phyloP scores from a whole-genome alignment of 2,329 filamentous ascomycete genomes.

The Fusarium palustre region DNA sequence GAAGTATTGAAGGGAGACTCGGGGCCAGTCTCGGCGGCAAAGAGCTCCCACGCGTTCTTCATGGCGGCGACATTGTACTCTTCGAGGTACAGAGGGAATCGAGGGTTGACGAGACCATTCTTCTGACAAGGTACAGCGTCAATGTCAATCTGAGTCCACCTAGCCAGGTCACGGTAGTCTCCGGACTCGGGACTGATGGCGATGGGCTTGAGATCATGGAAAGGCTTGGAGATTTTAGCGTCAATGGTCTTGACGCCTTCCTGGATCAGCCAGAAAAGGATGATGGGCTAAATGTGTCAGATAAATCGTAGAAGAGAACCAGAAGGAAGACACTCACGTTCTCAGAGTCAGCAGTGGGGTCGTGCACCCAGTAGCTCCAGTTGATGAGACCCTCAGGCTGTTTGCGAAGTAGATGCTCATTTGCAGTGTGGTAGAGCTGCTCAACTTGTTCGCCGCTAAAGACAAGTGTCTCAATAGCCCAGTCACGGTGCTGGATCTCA shows the following conservation, averaged over 20 bases:
- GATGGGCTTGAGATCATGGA: constrained; percentile 57
- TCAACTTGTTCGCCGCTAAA: constrained; percentile 64
- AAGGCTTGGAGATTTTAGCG: constrained; percentile 56
- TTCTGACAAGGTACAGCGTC: constrained; percentile 40
- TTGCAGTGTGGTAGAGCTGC: constrained; percentile 59
- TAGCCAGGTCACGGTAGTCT: constrained; percentile 40
- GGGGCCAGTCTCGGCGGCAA: constrained; percentile 22
- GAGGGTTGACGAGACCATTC: constrained; percentile 42
- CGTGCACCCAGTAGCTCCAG: constrained; percentile 62
- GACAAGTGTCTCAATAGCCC: constrained; percentile 53
- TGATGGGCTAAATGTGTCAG: constrained; percentile 51
- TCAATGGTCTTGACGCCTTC: constrained; percentile 58
- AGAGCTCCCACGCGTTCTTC: constrained; percentile 34
- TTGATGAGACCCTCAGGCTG: constrained; percentile 60
- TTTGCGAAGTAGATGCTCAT: constrained; percentile 57
- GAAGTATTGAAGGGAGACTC: constrained; percentile 38
- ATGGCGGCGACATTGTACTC: constrained; percentile 35
- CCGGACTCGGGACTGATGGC: constrained; percentile 43
- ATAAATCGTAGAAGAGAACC: accelerated
- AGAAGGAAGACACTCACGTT: constrained; percentile 47
- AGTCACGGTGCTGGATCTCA: constrained; percentile 41
- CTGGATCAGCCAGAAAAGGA: constrained; percentile 58
- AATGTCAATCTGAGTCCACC: constrained; percentile 39
- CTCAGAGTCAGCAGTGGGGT: constrained; percentile 55
- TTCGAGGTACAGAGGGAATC: constrained; percentile 44